Evolutionary conservation across 441 rosid species (phyloP).

Genomic region (Cnidoscolus chayamansa): DNA sequence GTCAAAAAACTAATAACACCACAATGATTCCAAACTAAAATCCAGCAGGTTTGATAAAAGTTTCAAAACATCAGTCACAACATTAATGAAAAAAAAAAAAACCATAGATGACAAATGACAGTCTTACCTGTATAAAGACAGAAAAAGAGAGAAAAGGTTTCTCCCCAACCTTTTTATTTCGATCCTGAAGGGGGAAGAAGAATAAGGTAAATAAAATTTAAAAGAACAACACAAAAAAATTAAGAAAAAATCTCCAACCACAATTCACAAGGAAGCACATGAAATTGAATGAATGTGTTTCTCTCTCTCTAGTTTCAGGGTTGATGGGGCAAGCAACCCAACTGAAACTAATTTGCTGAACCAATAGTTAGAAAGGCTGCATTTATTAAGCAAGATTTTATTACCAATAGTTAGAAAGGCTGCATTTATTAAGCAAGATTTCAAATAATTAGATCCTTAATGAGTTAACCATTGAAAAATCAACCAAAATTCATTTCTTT

Average conservation of each 20-base stretch:
- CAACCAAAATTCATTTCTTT: too few relatives aligned
- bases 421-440: too few relatives aligned
- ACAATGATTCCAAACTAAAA: too few relatives aligned
- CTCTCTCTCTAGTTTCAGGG: not conserved
- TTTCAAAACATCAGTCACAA: not conserved
- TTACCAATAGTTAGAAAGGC: too few relatives aligned
- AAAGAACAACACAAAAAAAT: not conserved
- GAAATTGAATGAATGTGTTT: not conserved
- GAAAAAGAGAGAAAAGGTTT: slow-evolving; percentile 73
- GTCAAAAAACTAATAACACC: too few relatives aligned
- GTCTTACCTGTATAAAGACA: slow-evolving; percentile 56
- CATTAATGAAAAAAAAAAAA: not conserved
- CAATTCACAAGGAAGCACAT: not conserved
- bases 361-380: too few relatives aligned
- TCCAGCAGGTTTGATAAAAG: too few relatives aligned
- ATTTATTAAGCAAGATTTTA: too few relatives aligned
- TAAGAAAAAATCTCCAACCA: not conserved
- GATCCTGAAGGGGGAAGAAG: slow-evolving; percentile 41
- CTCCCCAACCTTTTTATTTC: slow-evolving; percentile 67
- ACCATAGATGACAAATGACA: slow-evolving; percentile 11
- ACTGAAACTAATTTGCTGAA: not conserved
- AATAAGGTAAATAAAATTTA: slow-evolving; percentile 1
- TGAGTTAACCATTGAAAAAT: too few relatives aligned
- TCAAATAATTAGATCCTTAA: too few relatives aligned
- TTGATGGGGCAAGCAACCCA: too few relatives aligned